Evolutionary conservation across 768 basidiomycete species (phyloP).

Genomic region (Boletus fagicola): DNA sequence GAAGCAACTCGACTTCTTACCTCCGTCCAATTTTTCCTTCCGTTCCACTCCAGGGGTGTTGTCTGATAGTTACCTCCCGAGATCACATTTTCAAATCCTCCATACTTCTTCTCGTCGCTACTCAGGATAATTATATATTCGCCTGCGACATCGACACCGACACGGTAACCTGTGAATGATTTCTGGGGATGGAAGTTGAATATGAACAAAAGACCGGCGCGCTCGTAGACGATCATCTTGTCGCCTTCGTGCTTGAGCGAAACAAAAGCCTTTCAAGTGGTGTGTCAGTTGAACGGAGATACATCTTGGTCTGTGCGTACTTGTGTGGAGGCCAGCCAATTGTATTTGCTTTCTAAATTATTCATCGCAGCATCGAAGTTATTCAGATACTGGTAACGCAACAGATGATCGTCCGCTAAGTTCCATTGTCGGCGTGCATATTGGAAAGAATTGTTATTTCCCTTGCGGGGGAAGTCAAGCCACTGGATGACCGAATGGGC

Average conservation of each 20-base stretch:
- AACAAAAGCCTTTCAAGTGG: constrained; percentile 66
- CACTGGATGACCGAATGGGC: constrained; percentile 49
- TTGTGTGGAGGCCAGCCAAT: constrained; percentile 82
- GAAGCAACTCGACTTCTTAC: constrained; percentile 39
- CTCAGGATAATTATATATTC: constrained; percentile 79
- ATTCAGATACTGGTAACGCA: constrained; percentile 94
- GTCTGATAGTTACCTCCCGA: constrained; percentile 69
- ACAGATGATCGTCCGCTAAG: constrained; percentile 76
- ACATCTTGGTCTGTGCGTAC: constrained; percentile 37
- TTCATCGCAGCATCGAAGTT: constrained; percentile 96
- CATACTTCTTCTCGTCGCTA: constrained; percentile 85
- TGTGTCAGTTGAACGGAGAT: constrained; percentile 8
- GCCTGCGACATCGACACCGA: constrained; percentile 83
- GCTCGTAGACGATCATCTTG: constrained; percentile 93
- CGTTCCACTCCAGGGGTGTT: constrained; percentile 87
- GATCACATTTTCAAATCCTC: constrained; percentile 82
- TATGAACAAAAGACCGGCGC: constrained; percentile 89
- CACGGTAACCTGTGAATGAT: constrained; percentile 91
- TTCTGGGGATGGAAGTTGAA: constrained; percentile 96
- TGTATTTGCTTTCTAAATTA: constrained; percentile 69
- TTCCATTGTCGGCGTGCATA: constrained; percentile 98
- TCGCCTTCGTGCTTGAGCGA: constrained; percentile 92
- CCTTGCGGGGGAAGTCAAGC: constrained; percentile 98
- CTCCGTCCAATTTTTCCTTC: constrained; percentile 87
- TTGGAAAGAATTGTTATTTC: constrained; percentile 94